Base-by-base conservation (phyloP, 1,284 basidiomycete genomes). In the Cerrena zonata region DNA sequence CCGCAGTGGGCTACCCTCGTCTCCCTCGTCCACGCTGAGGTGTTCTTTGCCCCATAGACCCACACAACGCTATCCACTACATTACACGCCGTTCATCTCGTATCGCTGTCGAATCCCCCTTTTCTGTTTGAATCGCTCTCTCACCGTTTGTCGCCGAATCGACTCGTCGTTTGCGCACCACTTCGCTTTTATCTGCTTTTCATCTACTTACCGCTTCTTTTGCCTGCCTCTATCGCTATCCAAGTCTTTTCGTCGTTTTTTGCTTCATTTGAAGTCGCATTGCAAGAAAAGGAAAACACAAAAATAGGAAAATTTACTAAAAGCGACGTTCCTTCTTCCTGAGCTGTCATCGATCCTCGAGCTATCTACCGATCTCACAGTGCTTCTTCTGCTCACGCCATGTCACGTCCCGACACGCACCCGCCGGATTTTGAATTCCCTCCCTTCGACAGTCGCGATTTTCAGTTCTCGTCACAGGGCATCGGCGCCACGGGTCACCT, bases 381-480 rank as follows among this genome's bases (percentile, higher is more conserved):
- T 34, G 48, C 47, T 62, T 63, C 56, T 53, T 57, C 50, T 15
- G 34, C 40, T 37, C 40, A 56, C 55, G 56, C 54, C 58, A 68
- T 75, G 73, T 71, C 73, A 59, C 72, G 59, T 51, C 59, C 64
- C 48, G 71, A 72, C 50, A 56, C 64, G 21, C 65, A 62, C 56
- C 54, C 56, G 43, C 67, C 74, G 58, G 79, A 79, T 51, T 72
- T 69, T 26, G 74, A 77, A 51, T 69, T 68, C 53, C 66, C 72
- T 46, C 42, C 47, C 42, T 62, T 53, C 55, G 62, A 62, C 43
- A 48, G 47, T 47, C 58, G 64, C 23, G 56, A 57, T 47, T 47
- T 55, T 27, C 46, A 45, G 13, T 44, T 51, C 40, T 41, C 48
- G 26, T 23, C 49, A 24, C 47, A 48, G 22, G 23, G 25, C 26